A percentile compares a stretch with the other conserved stretches of the same genome.
These are phyloP conservation scores for Nymphaea thermarum DNA, from an alignment of 164 flowering plant genomes.

Conservation along the genomic window DNA sequence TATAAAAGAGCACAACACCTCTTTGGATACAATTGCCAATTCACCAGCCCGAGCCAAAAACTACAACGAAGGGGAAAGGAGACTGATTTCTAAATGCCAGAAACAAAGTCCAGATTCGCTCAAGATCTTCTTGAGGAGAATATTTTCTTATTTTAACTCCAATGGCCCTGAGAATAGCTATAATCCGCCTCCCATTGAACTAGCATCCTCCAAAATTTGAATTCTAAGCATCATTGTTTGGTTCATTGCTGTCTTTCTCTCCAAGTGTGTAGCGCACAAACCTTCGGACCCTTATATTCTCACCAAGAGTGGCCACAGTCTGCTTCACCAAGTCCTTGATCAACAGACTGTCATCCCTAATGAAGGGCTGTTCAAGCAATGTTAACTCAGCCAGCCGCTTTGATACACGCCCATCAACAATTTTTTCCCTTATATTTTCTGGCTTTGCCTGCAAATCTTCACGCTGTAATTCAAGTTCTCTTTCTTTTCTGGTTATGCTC, in stretches of 20 bases:
- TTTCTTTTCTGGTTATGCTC: slow-evolving; percentile 45
- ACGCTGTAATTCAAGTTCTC: slow-evolving; percentile 87
- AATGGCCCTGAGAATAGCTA: not conserved
- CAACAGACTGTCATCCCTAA: slow-evolving; percentile 62
- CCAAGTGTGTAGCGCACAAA: slow-evolving; percentile 85
- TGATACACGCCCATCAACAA: slow-evolving; percentile 80
- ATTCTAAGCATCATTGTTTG: slow-evolving; percentile 4
- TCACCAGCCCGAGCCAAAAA: slow-evolving; percentile 38
- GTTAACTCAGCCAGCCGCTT: slow-evolving; percentile 95
- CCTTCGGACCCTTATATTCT: slow-evolving; percentile 81
- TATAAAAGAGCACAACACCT: slow-evolving; percentile 43
- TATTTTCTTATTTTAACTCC: too few relatives aligned
- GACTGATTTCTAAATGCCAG: too few relatives aligned
- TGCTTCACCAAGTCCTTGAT: slow-evolving; percentile 94
- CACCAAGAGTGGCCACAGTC: slow-evolving; percentile 88
- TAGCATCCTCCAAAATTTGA: not conserved
- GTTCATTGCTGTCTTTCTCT: slow-evolving; percentile 23
- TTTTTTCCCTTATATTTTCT: slow-evolving; percentile 82
- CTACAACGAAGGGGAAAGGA: too few relatives aligned
- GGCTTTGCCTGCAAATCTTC: slow-evolving; percentile 88
- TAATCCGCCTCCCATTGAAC: not conserved
- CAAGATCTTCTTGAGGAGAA: too few relatives aligned
- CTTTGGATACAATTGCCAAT: slow-evolving; percentile 86
- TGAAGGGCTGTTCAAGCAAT: slow-evolving; percentile 83
- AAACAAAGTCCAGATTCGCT: too few relatives aligned